Conservation (phyloP, 345 rosid species). For the Firmiana major region DNA sequence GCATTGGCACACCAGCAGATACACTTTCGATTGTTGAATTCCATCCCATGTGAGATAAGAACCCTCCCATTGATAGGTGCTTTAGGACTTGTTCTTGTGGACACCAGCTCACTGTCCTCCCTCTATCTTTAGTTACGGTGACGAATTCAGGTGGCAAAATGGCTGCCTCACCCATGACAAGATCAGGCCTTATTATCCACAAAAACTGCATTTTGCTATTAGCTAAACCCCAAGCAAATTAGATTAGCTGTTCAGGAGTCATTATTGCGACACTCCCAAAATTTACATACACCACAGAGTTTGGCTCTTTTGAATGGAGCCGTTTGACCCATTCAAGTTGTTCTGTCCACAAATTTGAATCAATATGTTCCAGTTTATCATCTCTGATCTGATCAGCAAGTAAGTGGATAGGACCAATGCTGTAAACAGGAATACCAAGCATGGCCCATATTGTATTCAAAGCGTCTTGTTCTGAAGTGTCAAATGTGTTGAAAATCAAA, state of each 20-base stretch:
- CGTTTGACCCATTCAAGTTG: neutral
- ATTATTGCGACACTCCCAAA: neutral
- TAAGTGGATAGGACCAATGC: slow-evolving; percentile 35
- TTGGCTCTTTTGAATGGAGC: slow-evolving; percentile 4
- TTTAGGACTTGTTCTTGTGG: slow-evolving; percentile 10
- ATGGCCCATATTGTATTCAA: slow-evolving; percentile 22
- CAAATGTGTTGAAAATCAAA: slow-evolving; percentile 37
- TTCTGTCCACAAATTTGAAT: neutral
- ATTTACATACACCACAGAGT: slow-evolving; percentile 9
- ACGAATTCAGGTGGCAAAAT: slow-evolving; percentile 8
- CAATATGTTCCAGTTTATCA: neutral
- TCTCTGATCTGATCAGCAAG: slow-evolving; percentile 20
- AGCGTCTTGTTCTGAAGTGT: slow-evolving; percentile 27
- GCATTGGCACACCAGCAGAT: neutral
- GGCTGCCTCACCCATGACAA: neutral
- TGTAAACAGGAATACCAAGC: slow-evolving; percentile 19
- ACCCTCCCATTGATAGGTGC: neutral
- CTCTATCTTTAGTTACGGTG: neutral
- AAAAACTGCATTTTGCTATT: neutral
- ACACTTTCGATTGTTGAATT: neutral
- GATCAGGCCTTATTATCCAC: slow-evolving; percentile 4
- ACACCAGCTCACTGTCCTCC: slow-evolving; percentile 3
- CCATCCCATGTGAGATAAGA: slow-evolving; percentile 14
- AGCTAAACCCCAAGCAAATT: slow-evolving; percentile 16
- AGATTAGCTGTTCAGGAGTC: neutral